A percentile compares a stretch with the other conserved stretches of the same genome.
Evolutionary conservation across 345 rosid genomes (phyloP).

Genomic region (Excoecaria cochinchinensis): DNA sequence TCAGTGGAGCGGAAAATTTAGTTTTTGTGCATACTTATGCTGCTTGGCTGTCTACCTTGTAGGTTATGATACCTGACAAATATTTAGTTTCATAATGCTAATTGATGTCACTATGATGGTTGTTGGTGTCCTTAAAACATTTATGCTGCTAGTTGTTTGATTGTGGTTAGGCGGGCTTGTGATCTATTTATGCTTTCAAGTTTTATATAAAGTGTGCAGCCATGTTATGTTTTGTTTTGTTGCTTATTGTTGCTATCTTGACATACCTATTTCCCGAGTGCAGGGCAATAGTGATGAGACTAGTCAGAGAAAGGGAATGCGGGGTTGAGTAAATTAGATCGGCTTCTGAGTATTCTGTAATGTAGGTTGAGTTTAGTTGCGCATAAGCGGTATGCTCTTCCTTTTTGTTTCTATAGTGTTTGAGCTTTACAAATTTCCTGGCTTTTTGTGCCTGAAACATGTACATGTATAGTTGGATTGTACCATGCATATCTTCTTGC

Average conservation of each 20-base stretch:
- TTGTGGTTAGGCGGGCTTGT: neutral
- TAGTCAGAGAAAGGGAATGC: conserved; percentile 66
- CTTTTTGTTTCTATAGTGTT: conserved; percentile 19
- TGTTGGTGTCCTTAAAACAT: neutral
- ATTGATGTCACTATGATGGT: neutral
- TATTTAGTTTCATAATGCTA: neutral
- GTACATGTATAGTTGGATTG: conserved; percentile 53
- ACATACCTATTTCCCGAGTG: conserved; percentile 20
- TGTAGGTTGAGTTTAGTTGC: conserved; percentile 25
- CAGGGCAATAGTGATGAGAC: conserved; percentile 79
- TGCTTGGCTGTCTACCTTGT: neutral
- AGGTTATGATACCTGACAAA: neutral
- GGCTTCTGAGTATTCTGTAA: conserved; percentile 41
- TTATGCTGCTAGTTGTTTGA: neutral
- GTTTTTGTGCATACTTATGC: neutral
- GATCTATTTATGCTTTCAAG: neutral
- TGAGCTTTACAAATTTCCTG: conserved; percentile 27
- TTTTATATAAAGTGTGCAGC: neutral
- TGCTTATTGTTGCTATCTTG: neutral
- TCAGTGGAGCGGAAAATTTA: neutral
- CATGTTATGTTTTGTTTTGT: neutral
- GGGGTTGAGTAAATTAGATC: conserved; percentile 50
- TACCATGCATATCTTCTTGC: conserved; percentile 38
- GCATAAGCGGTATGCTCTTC: conserved; percentile 36
- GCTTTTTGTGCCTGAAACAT: conserved; percentile 31